These are phyloP conservation scores for Omphalea diandra DNA, from an alignment of 441 rosid genomes.

Conservation along the genomic window DNA sequence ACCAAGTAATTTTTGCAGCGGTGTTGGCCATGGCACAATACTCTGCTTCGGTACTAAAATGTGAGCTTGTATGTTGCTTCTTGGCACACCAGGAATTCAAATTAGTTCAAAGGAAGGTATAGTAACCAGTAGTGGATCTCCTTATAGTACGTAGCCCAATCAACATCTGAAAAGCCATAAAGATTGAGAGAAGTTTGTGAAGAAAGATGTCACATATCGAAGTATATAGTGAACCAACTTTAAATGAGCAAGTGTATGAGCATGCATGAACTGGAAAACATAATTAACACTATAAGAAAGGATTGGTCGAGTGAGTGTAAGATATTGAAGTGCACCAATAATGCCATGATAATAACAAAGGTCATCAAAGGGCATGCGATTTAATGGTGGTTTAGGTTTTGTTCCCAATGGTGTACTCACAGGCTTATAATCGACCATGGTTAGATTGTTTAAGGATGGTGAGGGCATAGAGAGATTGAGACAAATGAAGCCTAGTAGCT, in stretches of 20 bases:
- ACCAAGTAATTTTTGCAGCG: not conserved
- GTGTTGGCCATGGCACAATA: not conserved
- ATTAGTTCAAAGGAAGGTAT: not conserved
- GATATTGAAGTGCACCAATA: not conserved
- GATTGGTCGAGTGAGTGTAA: not conserved
- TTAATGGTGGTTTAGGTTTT: not conserved
- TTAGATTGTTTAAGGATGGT: not conserved
- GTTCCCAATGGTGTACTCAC: not conserved
- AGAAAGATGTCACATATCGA: not conserved
- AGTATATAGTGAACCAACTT: not conserved
- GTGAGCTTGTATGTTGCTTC: not conserved
- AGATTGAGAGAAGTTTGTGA: not conserved
- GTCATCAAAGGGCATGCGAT: not conserved
- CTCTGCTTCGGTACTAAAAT: not conserved
- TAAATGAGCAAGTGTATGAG: not conserved
- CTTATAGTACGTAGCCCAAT: not conserved
- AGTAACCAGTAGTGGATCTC: not conserved
- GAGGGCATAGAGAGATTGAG: not conserved
- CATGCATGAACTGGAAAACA: not conserved
- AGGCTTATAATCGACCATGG: not conserved
- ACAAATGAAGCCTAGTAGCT: not conserved
- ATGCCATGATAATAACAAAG: not conserved
- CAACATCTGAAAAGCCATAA: not conserved
- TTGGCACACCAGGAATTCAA: not conserved
- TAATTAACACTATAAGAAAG: not conserved